phyloP scores from a whole-genome alignment of 208 protist species.

The Wallacemonas sp. region DNA sequence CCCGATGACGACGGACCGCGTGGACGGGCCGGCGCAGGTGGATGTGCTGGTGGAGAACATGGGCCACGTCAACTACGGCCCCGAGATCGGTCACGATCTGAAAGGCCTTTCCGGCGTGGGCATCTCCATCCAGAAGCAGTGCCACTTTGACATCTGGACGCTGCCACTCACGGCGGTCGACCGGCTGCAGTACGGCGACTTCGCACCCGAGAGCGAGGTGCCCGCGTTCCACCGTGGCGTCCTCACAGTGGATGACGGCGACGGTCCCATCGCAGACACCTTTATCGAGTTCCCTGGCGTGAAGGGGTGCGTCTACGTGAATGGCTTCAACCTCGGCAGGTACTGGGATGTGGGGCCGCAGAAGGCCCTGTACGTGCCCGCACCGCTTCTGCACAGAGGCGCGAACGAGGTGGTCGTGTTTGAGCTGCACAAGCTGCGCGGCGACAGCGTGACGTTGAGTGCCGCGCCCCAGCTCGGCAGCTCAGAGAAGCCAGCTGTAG shows the following conservation, averaged over 20 bases:
- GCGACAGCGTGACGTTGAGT: slow-evolving; percentile 40
- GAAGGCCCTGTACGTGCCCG: slow-evolving; percentile 73
- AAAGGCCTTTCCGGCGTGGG: slow-evolving; percentile 3
- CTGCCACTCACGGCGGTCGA: background rate
- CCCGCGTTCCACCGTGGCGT: slow-evolving; percentile 8
- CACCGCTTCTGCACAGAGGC: slow-evolving; percentile 65
- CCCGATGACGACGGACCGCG: background rate
- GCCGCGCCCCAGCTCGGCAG: background rate
- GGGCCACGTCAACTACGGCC: slow-evolving; percentile 6
- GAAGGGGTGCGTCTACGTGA: slow-evolving; percentile 93
- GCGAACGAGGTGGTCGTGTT: slow-evolving; percentile 23
- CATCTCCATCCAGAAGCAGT: slow-evolving; percentile 3
- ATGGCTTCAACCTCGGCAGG: slow-evolving; percentile 23
- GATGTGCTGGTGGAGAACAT: slow-evolving; percentile 13
- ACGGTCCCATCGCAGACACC: slow-evolving; percentile 1
- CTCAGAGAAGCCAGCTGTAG: background rate
- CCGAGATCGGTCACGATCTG: background rate
- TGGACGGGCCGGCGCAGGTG: slow-evolving; percentile 2
- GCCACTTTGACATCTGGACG: slow-evolving; percentile 8
- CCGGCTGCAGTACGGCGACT: background rate
- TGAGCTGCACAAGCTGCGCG: slow-evolving; percentile 72
- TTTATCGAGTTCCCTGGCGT: slow-evolving; percentile 36
- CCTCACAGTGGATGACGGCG: background rate
- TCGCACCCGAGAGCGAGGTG: background rate
- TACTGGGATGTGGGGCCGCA: slow-evolving; percentile 30